Base-by-base conservation (phyloP, 139 green algal species). In the Yamagishiella unicocca region DNA sequence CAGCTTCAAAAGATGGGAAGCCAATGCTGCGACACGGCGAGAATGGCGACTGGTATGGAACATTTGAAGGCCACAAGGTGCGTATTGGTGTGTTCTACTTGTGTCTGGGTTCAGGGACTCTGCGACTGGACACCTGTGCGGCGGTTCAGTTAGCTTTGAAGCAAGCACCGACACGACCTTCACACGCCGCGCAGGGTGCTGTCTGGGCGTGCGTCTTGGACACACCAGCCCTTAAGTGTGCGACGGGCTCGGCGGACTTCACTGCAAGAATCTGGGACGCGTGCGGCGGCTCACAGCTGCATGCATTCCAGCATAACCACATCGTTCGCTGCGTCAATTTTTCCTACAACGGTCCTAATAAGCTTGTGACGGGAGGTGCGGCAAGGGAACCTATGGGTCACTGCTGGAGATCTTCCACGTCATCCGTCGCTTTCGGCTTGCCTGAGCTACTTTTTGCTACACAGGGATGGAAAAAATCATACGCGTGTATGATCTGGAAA, bases 21-120 rank as follows among this genome's bases (percentile, higher is more conserved):
- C 97, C 98, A 8, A 99, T 99, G 98, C 93, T 99, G 46, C 94
- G 98, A 2, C 96, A 98, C 81, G 98, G 97, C 25, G 92, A 95
- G 54, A 98, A 95, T 17, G 98, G 98, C 5, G 98, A 99, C 89
- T 99, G 98, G 98, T 97, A 99, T 29, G 98, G 98, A 6, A 99
- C 98, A 0, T 99, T 99, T 75, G 90, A 98, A 53, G 98, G 98
- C 3, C 98, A 99, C 87, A 99, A 99, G 93, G 94, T 96, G 37
- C 0, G 88, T 46, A n/a, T 42, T 25, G 38, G 72, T 42, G 46
- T 55, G n/a, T 70, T 86, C 37, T 68, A 68, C 1, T 67, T 6
- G 58, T 67, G 37, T 46, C 31, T 45, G 12, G 50, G 50, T 17
- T 58, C 17, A 9, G 17, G 58, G 27, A 33, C 27, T 14, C 24